Evolutionary conservation across 2,329 filamentous ascomycete genomes (phyloP).

Genomic region (Diaporthe humulicola): DNA sequence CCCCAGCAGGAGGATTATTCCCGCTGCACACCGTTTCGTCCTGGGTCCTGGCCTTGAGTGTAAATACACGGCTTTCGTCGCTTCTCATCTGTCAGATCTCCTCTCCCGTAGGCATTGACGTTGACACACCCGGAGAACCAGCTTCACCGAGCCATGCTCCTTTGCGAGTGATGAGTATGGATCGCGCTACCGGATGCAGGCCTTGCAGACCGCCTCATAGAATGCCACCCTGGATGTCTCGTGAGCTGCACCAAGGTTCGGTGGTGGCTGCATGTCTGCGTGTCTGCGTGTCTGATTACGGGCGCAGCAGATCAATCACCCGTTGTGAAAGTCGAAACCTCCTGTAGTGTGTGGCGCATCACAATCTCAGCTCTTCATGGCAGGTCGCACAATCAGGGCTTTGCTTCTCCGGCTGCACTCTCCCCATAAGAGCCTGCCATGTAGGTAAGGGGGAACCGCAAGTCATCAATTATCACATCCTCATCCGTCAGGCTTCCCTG

Average conservation of each 20-base stretch:
- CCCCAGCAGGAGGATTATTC: not conserved
- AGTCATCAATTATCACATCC: conserved; percentile 34
- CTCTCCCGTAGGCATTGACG: not conserved
- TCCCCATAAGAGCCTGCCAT: conserved; percentile 30
- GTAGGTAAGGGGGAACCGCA: conserved; percentile 34
- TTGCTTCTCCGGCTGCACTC: conserved; percentile 33
- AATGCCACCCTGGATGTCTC: conserved; percentile 23
- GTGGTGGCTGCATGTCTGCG: conserved; percentile 13
- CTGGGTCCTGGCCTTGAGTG: not conserved
- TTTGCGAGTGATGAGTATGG: not conserved
- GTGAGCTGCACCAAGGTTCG: conserved; percentile 22
- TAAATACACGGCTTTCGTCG: conserved; percentile 1
- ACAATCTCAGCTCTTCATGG: conserved; percentile 17
- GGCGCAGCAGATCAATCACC: conserved; percentile 28
- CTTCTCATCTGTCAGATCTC: conserved; percentile 23
- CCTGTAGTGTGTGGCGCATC: conserved; percentile 17
- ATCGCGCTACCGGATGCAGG: conserved; percentile 25
- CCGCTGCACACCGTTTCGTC: conserved; percentile 9
- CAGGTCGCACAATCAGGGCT: conserved; percentile 15
- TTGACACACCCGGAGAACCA: not conserved
- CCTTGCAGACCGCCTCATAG: conserved; percentile 30
- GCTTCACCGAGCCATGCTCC: not conserved
- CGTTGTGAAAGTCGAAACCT: conserved; percentile 25
- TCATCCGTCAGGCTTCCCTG: conserved; percentile 12
- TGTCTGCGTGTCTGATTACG: conserved; percentile 18